phyloP scores from a whole-genome alignment of 352 stramenopile genomes.

The Phytophthora megakarya region DNA sequence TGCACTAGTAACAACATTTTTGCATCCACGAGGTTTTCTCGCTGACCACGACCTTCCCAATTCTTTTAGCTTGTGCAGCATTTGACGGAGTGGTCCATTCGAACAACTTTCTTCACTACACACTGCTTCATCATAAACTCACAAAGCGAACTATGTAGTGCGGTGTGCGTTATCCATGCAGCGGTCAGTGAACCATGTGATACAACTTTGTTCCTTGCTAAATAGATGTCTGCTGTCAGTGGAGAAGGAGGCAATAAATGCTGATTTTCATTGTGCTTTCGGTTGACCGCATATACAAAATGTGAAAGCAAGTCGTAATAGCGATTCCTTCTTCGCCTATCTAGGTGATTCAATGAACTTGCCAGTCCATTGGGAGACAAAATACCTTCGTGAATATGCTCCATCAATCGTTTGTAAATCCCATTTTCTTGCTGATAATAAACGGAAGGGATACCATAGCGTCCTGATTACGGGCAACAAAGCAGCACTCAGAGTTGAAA shows the following conservation, averaged over 20 bases:
- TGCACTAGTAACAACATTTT: constrained; percentile 12
- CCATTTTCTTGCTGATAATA: too few relatives aligned
- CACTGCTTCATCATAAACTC: constrained; percentile 1
- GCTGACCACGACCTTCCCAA: background rate
- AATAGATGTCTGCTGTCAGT: background rate
- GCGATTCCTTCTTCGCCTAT: too few relatives aligned
- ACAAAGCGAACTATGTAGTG: background rate
- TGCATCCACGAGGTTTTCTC: background rate
- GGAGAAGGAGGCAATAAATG: background rate
- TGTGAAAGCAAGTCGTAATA: background rate
- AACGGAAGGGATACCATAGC: too few relatives aligned
- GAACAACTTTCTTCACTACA: constrained; percentile 2
- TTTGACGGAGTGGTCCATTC: constrained; percentile 15
- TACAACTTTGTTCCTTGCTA: background rate
- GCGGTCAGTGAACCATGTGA: too few relatives aligned
- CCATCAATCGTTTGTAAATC: too few relatives aligned
- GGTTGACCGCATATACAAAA: background rate
- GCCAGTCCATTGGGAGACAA: constrained; percentile 5
- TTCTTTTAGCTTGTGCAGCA: constrained; percentile 10
- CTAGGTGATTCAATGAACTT: too few relatives aligned
- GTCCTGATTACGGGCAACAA: too few relatives aligned
- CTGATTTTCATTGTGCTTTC: background rate
- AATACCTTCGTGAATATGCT: too few relatives aligned
- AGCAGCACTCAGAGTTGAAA: background rate
- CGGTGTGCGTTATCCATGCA: background rate